Percentiles rank a stretch among this genome's conserved stretches.
Evolutionary conservation across 768 basidiomycete genomes (phyloP).

Genomic region (Leccinum variicolor): DNA sequence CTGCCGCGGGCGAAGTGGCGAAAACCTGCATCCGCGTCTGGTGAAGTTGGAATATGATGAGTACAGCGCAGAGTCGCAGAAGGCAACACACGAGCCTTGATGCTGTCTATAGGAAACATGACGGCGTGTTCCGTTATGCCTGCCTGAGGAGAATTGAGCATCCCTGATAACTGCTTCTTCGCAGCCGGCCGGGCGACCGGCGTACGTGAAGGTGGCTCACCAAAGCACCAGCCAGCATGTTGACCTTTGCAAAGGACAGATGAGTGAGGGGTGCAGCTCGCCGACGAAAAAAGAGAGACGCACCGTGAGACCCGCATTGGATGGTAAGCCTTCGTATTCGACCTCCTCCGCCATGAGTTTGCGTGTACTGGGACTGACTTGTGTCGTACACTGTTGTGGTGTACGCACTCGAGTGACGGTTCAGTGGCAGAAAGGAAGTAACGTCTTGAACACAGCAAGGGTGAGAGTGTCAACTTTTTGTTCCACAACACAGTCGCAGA

Average conservation of each 20-base stretch:
- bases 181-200: not conserved
- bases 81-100: slow-evolving; percentile 66
- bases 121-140: slow-evolving; percentile 99
- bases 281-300: slow-evolving; percentile 7
- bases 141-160: slow-evolving; percentile 55
- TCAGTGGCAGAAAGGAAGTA: not conserved
- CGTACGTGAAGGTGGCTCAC: slow-evolving; percentile 46
- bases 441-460: not conserved
- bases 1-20: slow-evolving; percentile 76
- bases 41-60: slow-evolving; percentile 4
- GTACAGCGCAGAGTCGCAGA: not conserved
- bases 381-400: slow-evolving; percentile 2
- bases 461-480: slow-evolving; percentile 11
- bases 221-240: slow-evolving; percentile 96
- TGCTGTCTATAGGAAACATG: slow-evolving; percentile 98
- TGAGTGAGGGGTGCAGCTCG: slow-evolving; percentile 15
- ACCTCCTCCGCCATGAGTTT: slow-evolving; percentile 41
- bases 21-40: slow-evolving; percentile 99
- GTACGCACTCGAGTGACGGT: slow-evolving; percentile 2
- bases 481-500: not conserved
- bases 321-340: slow-evolving; percentile 67
- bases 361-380: slow-evolving; percentile 6
- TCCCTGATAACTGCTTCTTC: not conserved
- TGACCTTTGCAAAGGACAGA: slow-evolving; percentile 53
- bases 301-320: slow-evolving; percentile 77